Evolutionary conservation across 2,329 filamentous ascomycete genomes (phyloP).

Genomic region (Neopestalotiopsis sp.): DNA sequence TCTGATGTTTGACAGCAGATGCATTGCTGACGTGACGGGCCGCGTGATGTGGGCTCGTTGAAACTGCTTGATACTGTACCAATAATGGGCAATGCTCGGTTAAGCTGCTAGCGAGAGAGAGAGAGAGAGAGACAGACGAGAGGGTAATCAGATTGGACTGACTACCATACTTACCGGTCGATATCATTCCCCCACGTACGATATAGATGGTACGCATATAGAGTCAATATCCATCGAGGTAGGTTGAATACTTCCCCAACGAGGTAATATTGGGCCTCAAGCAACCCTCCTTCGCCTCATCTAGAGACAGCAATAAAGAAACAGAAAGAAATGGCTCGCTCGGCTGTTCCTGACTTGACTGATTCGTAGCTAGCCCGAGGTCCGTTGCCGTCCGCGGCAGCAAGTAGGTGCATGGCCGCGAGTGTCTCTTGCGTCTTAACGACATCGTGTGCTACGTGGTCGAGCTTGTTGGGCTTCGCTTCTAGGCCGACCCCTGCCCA

Average conservation of each 20-base stretch:
- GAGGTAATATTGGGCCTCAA: conserved; percentile 19
- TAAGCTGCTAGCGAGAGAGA: neutral
- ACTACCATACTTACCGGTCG: neutral
- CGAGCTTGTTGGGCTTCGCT: conserved; percentile 20
- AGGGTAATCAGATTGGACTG: neutral
- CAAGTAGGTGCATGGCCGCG: conserved; percentile 6
- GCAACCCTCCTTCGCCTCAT: conserved; percentile 11
- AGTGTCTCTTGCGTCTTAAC: neutral
- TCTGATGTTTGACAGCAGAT: conserved; percentile 30
- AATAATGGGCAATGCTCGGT: neutral
- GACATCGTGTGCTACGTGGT: conserved; percentile 20
- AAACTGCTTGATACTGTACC: conserved; percentile 9
- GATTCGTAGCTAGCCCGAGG: conserved; percentile 24
- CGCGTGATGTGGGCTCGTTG: conserved; percentile 22
- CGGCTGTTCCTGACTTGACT: conserved; percentile 33
- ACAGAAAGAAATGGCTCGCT: neutral
- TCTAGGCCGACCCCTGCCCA: conserved; percentile 7
- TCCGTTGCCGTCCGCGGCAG: conserved; percentile 31
- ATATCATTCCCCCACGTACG: neutral
- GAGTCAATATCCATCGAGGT: neutral
- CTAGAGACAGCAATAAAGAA: neutral
- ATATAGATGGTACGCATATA: neutral
- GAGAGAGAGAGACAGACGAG: neutral
- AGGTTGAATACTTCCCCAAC: neutral
- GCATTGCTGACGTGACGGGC: conserved; percentile 26